Conservation (phyloP, 257 asterid genomes). For the Oldenlandia corymbosa region DNA sequence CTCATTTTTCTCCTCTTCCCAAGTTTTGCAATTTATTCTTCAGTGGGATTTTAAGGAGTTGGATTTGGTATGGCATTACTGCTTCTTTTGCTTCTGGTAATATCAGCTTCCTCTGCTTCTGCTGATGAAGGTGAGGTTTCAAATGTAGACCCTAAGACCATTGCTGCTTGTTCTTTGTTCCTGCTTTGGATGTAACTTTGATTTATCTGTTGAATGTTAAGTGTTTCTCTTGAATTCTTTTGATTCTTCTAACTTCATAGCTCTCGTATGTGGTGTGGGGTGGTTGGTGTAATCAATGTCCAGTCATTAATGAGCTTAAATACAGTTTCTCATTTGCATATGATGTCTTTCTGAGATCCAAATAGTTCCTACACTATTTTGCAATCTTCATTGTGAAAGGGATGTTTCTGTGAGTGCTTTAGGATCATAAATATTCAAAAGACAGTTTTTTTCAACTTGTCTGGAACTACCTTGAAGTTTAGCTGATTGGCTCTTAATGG, state of each 20-base stretch:
- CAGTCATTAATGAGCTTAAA: background rate
- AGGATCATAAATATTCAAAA: background rate
- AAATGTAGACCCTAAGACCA: too few species aligned
- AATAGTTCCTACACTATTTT: background rate
- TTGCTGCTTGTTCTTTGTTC: too few species aligned
- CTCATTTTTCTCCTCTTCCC: constrained; percentile 1
- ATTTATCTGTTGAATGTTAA: too few species aligned
- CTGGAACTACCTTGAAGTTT: background rate
- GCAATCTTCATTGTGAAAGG: background rate
- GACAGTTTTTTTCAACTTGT: background rate
- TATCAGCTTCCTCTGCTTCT: constrained; percentile 58
- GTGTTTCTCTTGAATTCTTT: background rate
- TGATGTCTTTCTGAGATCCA: background rate
- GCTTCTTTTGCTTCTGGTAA: constrained; percentile 41
- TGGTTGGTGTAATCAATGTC: background rate
- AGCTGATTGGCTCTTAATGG: constrained; percentile 14
- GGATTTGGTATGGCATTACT: constrained; percentile 30
- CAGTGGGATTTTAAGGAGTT: constrained; percentile 2
- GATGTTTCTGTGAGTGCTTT: background rate
- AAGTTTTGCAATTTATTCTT: constrained; percentile 3
- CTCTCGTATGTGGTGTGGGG: background rate
- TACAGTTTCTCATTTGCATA: constrained; percentile 2
- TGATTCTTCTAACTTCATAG: background rate
- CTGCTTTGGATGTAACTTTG: too few species aligned
- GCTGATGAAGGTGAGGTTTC: constrained; percentile 65